Base-by-base conservation (phyloP, 2,329 filamentous ascomycete genomes). In the Cladosporium oxysporum region DNA sequence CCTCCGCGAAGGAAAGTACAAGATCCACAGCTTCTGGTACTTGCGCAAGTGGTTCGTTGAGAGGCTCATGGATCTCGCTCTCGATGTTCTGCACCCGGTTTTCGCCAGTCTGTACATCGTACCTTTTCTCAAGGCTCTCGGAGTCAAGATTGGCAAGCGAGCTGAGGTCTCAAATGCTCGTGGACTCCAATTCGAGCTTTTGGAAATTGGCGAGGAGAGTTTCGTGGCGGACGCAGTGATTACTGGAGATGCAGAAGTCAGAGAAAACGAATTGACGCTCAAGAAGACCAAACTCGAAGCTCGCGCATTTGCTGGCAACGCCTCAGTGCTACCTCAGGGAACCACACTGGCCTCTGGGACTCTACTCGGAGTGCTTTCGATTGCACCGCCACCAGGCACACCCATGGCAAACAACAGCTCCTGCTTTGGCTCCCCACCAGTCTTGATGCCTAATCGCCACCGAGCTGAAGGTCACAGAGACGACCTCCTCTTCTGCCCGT, bases 71-170 rank as follows among this genome's bases (percentile, higher is more conserved):
- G 70, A 72, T 47, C 68, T 72, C n/a, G 69, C 70, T 21, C 58
- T 72, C 31, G 67, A 65, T n/a, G 64, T 72, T 18, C 62, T 72
- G 1, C 69, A 72, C 57, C 70, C 69, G 2, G 70, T 72, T 44
- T 72, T 72, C 41, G 70, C 70, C 8, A 68, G 68, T 10, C 66
- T 72, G 21, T 72, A 72, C 68, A 70, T 72, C 41, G 70, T 72
- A 0, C 70, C 70, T 16, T 72, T 72, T 62, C 68, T 72, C 26
- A 61, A 65, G 12, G 57, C 64, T 23, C 65, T 72, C 6, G 70
- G 70, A 7, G 70, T 71, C 28, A 72, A 70, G 60, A 72, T 72
- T 12, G 70, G 70, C 58, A 67, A 66, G n/a, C 59, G 70, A 44
- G 69, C 70, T 7, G 70, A 72, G 44, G 65, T 72, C 18, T 72